Percentiles rank a stretch among this genome's conserved stretches.
These are phyloP conservation scores for Pleurotus tuber-regium DNA, from an alignment of 768 basidiomycete genomes.

Conservation along the genomic window DNA sequence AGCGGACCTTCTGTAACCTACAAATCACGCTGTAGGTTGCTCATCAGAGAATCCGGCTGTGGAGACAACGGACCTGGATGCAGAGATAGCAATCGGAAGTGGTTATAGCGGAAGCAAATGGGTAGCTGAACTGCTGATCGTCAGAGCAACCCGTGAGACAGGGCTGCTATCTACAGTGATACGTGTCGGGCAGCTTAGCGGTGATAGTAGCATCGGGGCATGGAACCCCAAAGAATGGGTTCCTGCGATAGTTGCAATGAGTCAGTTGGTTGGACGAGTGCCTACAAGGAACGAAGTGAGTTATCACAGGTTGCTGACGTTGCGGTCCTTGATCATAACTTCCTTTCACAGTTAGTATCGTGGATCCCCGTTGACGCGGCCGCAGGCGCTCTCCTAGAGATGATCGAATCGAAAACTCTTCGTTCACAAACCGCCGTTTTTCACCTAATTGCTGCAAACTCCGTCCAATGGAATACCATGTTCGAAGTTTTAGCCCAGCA, in stretches of 20 bases:
- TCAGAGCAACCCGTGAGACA: background rate
- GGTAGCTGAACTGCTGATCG: background rate
- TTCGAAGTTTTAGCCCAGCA: constrained; percentile 23
- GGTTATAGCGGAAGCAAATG: constrained; percentile 35
- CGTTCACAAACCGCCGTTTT: background rate
- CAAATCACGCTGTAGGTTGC: constrained; percentile 9
- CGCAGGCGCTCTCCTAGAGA: background rate
- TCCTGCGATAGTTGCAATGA: constrained; percentile 28
- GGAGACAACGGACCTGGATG: constrained; percentile 17
- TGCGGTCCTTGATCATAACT: background rate
- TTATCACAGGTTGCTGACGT: background rate
- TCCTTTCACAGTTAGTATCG: background rate
- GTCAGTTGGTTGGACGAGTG: constrained; percentile 17
- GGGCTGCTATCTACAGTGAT: constrained; percentile 20
- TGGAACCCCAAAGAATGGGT: constrained; percentile 38
- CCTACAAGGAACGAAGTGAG: constrained; percentile 21
- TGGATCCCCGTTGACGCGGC: background rate
- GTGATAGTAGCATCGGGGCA: constrained; percentile 28
- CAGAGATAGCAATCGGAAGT: constrained; percentile 18
- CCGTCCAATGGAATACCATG: constrained; percentile 14
- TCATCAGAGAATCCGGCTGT: constrained; percentile 11
- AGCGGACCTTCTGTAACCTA: background rate
- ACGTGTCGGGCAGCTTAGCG: constrained; percentile 36
- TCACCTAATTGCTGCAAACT: background rate
- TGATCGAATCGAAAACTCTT: background rate